Conservation (phyloP, 2,329 filamentous ascomycete genomes). For the Fusarium devonianum region DNA sequence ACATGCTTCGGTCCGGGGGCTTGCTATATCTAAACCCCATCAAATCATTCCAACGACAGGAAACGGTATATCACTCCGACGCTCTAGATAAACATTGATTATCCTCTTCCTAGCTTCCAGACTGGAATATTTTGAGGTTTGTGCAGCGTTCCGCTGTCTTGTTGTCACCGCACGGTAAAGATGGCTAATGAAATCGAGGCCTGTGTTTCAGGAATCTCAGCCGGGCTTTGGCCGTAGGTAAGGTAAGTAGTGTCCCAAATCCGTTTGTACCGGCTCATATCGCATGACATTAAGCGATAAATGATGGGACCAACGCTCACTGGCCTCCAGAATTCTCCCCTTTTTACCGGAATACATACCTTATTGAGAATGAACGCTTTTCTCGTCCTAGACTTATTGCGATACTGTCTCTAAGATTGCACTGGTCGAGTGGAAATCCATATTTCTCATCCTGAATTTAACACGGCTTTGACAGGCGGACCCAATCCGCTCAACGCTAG, state of each 20-base stretch:
- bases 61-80: neutral
- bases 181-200: constrained; percentile 6
- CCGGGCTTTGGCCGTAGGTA: constrained; percentile 9
- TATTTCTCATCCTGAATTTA: constrained; percentile 10
- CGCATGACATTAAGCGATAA: constrained; percentile 13
- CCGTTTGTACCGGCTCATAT: constrained; percentile 27
- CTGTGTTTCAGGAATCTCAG: constrained; percentile 25
- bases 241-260: constrained; percentile 14
- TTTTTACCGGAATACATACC: neutral
- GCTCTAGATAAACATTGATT: no score
- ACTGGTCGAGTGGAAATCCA: no score
- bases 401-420: no score
- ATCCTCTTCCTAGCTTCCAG: no score
- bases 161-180: neutral
- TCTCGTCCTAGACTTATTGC: no score
- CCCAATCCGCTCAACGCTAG: constrained; percentile 23
- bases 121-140: no score
- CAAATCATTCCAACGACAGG: neutral
- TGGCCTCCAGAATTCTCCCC: neutral
- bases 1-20: constrained; percentile 29
- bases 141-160: neutral
- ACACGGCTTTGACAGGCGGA: constrained; percentile 28
- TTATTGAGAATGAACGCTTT: no score
- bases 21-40: constrained; percentile 17
- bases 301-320: constrained; percentile 10